Evolutionary conservation across 2,329 filamentous ascomycete genomes (phyloP), one percentile per base, ranked within the genome.

Genomic region (Fusarium euwallaceae): DNA sequence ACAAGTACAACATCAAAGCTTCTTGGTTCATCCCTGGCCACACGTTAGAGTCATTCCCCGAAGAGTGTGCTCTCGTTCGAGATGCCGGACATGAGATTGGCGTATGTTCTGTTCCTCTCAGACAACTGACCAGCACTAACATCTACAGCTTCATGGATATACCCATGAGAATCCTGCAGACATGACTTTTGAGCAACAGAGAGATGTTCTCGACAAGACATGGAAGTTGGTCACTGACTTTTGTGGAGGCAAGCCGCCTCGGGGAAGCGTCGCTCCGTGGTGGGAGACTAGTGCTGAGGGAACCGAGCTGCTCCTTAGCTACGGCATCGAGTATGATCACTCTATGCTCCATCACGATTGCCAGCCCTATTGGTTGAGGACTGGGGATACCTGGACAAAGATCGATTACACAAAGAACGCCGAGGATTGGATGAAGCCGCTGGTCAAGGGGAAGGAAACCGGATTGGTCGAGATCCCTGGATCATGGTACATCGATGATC

Each of bases 171-270:
- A 95, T 78, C 92, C 93, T 0, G 86, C 86, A 0, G 89, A 91
- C 70, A 94, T 95, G 92, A 92, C 88, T 0, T 81, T 93, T 12
- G 92, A 94, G 79, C 94, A 95, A 83, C 93, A 95, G 82, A 88
- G 88, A 36, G 92, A 93, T 63, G 91, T 95, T n/a, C 87, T 95
- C 12, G 91, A 93, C 77, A 94, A 94, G 82, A 94, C 92, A 11
- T 95, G 91, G 80, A 87, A 88, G 34, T 86, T 94, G 81, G 87
- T 94, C 45, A 94, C 91, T 0, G 90, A 92, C 2, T 93, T 95
- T 55, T 78, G 77, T 43, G 92, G 93, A 12, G 60, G 68, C 2
- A 94, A 94, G 82, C 92, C 91, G 2, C 93, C 93, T 0, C 85
- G 92, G 2, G 93, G 93, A 1, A 92, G 88, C 43, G 92, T 95